Base-by-base conservation (phyloP, 2,329 filamentous ascomycete species). In the Trichoderma sp. region DNA sequence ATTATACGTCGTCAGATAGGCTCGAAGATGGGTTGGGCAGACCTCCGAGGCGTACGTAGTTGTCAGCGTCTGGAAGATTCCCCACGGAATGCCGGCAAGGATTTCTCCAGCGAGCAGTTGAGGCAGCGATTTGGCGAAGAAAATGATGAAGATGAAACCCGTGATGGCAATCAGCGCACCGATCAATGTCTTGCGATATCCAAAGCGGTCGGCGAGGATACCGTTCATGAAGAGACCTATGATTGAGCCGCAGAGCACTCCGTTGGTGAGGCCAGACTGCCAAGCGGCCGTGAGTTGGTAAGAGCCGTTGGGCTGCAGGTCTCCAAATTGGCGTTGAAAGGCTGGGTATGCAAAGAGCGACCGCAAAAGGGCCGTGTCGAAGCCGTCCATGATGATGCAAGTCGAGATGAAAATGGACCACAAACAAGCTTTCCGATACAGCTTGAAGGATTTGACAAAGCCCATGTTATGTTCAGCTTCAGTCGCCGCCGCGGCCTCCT, bases 221-320 rank as follows among this genome's bases (percentile, higher is more conserved):
- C 87, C 87, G 71, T 83, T 86, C 66, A 85, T 34, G 67, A 87
- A 82, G 3, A 87, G 81, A 2, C 87, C 87, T 2, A 88, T 53
- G 26, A 89, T 85, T 70, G 85, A 81, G 12, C 87, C 87, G 3
- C 82, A 82, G 6, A 83, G 80, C 0, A 83, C 81, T 11, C 83
- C 86, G 58, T 86, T 87, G 56, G 81, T 82, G 4, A 89, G 78
- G 7, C 83, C 86, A 3, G 85, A 82, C 76, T 88, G 86, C 87
- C 87, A 89, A 0, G 82, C 79, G 2, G 84, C 84, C 1, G 84
- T 82, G 62, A 89, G 77, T 72, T 86, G 79, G 72, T 86, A 86
- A 0, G 74, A 78, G 1, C 81, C 84, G 32, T 84, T 76, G 1
- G 77, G 73, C 14, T 78, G 76, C 7, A 75, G 67, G 0, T 76